A percentile compares a stretch with the other conserved stretches of the same genome.
Conservation (phyloP, 2,329 filamentous ascomycete species). For the Scortechinia acanthostroma region DNA sequence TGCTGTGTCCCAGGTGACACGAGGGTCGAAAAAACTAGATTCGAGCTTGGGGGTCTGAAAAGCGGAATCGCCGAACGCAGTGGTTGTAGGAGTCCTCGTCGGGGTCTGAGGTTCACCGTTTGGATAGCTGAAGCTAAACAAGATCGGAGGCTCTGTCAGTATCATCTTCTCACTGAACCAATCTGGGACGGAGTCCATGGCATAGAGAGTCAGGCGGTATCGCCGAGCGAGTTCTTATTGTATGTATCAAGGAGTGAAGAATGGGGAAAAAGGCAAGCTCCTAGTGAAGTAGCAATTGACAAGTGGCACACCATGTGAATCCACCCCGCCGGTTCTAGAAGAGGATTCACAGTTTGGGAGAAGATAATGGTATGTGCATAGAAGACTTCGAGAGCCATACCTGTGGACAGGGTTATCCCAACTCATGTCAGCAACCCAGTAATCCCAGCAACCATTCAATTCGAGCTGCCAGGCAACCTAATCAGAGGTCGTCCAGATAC, state of each 20-base stretch:
- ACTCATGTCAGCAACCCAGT: slow-evolving; percentile 29
- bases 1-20: slow-evolving; percentile 33
- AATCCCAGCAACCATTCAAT: slow-evolving; percentile 25
- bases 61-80: slow-evolving; percentile 22
- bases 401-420: slow-evolving; percentile 34
- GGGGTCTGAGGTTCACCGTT: slow-evolving; percentile 35
- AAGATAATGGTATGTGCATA: too few relatives aligned
- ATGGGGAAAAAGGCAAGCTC: too few relatives aligned
- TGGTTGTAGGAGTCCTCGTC: slow-evolving; percentile 29
- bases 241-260: too few relatives aligned
- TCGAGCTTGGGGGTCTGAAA: slow-evolving; percentile 35
- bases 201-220: background rate
- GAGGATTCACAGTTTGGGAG: too few relatives aligned
- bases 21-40: slow-evolving; percentile 32
- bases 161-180: too few relatives aligned
- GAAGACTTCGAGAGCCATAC: slow-evolving; percentile 24
- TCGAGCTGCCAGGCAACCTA: slow-evolving; percentile 22
- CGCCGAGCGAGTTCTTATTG: too few relatives aligned
- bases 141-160: slow-evolving; percentile 19
- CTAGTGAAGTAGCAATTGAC: slow-evolving; percentile 9
- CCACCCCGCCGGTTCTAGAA: too few relatives aligned
- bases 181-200: too few relatives aligned
- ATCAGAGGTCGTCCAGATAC: slow-evolving; percentile 11
- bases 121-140: slow-evolving; percentile 32
- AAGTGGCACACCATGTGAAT: slow-evolving; percentile 6